Evolutionary conservation across 2,329 filamentous ascomycete species (phyloP).

Genomic region (Cordyceps fumosorosea): DNA sequence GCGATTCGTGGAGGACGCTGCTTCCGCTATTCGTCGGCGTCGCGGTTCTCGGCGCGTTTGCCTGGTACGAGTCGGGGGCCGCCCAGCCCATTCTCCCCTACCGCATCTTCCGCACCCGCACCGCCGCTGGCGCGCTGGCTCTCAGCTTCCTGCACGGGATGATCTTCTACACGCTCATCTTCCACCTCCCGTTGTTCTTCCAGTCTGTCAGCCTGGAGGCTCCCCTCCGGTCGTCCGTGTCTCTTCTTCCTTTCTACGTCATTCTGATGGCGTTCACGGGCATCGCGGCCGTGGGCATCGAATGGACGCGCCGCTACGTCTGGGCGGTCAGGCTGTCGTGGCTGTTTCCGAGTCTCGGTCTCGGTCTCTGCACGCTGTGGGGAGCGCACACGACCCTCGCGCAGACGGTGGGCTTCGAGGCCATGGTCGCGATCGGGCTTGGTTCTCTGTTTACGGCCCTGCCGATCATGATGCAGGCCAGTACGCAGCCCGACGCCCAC

Average conservation of each 20-base stretch:
- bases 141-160: conserved; percentile 26
- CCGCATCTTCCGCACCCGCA: conserved; percentile 23
- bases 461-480: too few species aligned
- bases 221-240: conserved; percentile 22
- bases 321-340: not conserved
- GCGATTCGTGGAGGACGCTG: conserved; percentile 27
- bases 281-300: not conserved
- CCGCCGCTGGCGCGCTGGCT: conserved; percentile 19
- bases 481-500: too few species aligned
- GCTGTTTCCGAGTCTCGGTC: not conserved
- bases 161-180: conserved; percentile 22
- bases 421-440: too few species aligned
- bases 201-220: conserved; percentile 26
- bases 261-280: conserved; percentile 10
- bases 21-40: conserved; percentile 26
- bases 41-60: conserved; percentile 22
- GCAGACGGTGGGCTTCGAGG: too few species aligned
- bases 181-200: conserved; percentile 29
- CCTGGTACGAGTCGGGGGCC: conserved; percentile 23
- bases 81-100: conserved; percentile 25
- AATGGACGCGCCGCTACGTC: not conserved
- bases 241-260: conserved; percentile 20
- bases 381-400: not conserved
- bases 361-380: not conserved
- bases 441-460: too few species aligned